phyloP scores from a whole-genome alignment of 176 grass and related monocot genomes.

The Zizania latifolia region DNA sequence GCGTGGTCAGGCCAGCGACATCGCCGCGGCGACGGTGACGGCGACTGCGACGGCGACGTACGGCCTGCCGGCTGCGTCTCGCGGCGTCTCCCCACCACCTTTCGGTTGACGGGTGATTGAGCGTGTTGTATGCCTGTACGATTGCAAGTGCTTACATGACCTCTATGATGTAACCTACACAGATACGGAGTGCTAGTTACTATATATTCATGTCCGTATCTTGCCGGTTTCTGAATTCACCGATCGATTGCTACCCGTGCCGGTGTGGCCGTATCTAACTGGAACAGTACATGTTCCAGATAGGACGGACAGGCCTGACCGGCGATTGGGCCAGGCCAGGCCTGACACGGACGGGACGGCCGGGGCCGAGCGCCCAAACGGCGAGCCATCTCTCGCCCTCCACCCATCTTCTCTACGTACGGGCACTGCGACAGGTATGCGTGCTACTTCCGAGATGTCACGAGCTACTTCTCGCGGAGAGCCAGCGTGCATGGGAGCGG shows the following conservation, averaged over 20 bases:
- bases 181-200: too few relatives aligned
- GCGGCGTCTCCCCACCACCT: not conserved
- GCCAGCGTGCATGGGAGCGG: not conserved
- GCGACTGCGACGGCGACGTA: not conserved
- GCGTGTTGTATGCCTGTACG: not conserved
- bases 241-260: not conserved
- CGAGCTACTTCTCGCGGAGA: not conserved
- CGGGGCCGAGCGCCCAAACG: too few relatives aligned
- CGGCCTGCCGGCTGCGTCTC: not conserved
- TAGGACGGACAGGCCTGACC: not conserved
- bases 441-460: not conserved
- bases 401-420: too few relatives aligned
- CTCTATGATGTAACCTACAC: too few relatives aligned
- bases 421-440: not conserved
- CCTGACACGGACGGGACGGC: too few relatives aligned
- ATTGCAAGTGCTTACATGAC: too few relatives aligned
- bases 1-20: not conserved
- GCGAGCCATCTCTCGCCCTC: too few relatives aligned
- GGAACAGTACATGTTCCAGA: not conserved
- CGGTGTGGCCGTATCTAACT: not conserved
- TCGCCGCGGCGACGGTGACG: not conserved
- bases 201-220: too few relatives aligned
- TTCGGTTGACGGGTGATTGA: not conserved
- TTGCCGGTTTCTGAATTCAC: too few relatives aligned
- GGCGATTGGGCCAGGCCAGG: not conserved